A percentile compares a stretch with the other conserved stretches of the same genome.
These are phyloP conservation scores for Coemansia sp. DNA, from an alignment of 192 early-diverging fungal genomes.

Conservation along the genomic window DNA sequence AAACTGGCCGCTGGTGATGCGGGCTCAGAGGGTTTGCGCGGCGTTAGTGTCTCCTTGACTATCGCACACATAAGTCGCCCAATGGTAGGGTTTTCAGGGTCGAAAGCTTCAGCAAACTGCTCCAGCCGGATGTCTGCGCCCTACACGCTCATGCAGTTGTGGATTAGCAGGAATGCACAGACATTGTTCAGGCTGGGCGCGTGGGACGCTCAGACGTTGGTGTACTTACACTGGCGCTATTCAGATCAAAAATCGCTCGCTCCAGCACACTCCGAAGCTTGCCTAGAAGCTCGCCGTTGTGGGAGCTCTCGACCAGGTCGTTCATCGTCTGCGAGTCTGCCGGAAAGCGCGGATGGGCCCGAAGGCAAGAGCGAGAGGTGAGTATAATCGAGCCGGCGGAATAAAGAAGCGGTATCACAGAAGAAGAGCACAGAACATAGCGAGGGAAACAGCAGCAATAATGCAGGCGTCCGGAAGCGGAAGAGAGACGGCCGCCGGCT, in stretches of 20 bases:
- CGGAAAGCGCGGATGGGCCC: background rate
- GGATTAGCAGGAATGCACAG: background rate
- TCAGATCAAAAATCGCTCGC: constrained; percentile 30
- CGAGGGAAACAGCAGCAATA: background rate
- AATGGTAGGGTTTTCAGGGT: constrained; percentile 30
- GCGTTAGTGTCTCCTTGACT: constrained; percentile 37
- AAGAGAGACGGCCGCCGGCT: background rate
- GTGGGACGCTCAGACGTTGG: background rate
- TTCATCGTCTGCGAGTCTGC: constrained; percentile 12
- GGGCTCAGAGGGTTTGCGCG: constrained; percentile 25
- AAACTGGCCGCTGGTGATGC: constrained; percentile 26
- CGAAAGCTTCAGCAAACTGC: constrained; percentile 31
- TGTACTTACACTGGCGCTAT: constrained; percentile 28
- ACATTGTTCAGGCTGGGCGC: background rate
- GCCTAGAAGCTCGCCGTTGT: constrained; percentile 15
- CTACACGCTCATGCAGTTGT: constrained; percentile 7
- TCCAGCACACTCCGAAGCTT: constrained; percentile 22
- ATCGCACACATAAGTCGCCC: constrained; percentile 29
- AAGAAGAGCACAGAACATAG: constrained; percentile 5
- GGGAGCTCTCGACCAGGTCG: background rate
- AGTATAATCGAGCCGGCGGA: background rate
- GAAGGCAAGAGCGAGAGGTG: background rate
- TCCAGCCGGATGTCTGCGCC: constrained; percentile 26
- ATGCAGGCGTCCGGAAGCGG: background rate
- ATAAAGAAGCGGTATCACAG: background rate